A percentile compares a stretch with the other conserved stretches of the same genome.
Conservation (phyloP, 2,329 filamentous ascomycete species). For the Aspergillus novofumigatus region DNA sequence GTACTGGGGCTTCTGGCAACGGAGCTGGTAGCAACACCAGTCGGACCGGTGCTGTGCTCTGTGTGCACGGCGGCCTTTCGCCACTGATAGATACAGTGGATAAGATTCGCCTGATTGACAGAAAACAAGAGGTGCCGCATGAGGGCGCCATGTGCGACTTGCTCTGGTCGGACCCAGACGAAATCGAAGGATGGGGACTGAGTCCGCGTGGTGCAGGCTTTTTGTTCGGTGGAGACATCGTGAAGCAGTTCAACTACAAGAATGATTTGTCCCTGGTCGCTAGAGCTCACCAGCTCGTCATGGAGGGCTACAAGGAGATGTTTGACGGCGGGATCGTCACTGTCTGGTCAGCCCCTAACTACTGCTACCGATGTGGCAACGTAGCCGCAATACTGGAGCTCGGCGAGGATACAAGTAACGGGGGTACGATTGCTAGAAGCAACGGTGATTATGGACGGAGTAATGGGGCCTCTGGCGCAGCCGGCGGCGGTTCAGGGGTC, state of each 20-base stretch:
- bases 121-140: slow-evolving; percentile 97
- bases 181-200: slow-evolving; percentile 90
- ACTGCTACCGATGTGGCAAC: slow-evolving; percentile 94
- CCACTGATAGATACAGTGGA: slow-evolving; percentile 91
- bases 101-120: slow-evolving; percentile 89
- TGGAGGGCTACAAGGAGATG: slow-evolving; percentile 99
- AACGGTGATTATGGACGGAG: slow-evolving; percentile 44
- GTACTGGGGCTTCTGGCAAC: slow-evolving; percentile 70
- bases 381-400: slow-evolving; percentile 93
- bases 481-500: slow-evolving; percentile 44
- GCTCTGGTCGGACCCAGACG: slow-evolving; percentile 95
- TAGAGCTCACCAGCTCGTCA: slow-evolving; percentile 92
- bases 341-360: slow-evolving; percentile 97
- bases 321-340: slow-evolving; percentile 94
- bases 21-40: slow-evolving; percentile 52
- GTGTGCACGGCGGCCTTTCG: slow-evolving; percentile 89
- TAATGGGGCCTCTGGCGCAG: slow-evolving; percentile 47
- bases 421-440: slow-evolving; percentile 64
- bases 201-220: slow-evolving; percentile 93
- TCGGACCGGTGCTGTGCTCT: slow-evolving; percentile 78
- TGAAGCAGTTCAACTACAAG: slow-evolving; percentile 90
- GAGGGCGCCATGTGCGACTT: slow-evolving; percentile 99
- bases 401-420: slow-evolving; percentile 77
- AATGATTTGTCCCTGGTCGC: slow-evolving; percentile 92
- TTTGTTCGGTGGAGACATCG: slow-evolving; percentile 91